Evolutionary conservation across 768 basidiomycete species (phyloP).

Genomic region (Termitomyces sp.): DNA sequence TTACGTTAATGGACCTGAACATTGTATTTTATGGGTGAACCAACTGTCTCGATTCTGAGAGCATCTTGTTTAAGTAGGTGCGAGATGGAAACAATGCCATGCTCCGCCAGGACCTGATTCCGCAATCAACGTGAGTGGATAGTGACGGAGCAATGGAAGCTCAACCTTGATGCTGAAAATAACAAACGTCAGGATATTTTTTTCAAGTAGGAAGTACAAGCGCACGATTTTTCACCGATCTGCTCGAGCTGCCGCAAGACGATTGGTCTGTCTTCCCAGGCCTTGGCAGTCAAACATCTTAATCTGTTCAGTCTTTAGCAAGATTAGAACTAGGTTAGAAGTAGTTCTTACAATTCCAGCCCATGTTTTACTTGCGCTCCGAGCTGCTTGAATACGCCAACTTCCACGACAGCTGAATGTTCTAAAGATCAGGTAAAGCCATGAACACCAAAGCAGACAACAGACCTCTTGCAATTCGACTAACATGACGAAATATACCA

Average conservation of each 20-base stretch:
- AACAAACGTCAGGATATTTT: conserved; percentile 29
- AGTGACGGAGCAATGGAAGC: not conserved
- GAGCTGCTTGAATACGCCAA: conserved; percentile 59
- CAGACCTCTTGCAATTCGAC: conserved; percentile 73
- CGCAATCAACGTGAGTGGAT: not conserved
- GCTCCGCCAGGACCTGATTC: conserved; percentile 68
- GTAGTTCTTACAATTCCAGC: conserved; percentile 60
- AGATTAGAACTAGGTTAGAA: not conserved
- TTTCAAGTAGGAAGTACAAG: not conserved
- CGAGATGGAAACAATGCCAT: conserved; percentile 64
- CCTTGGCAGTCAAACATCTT: conserved; percentile 75
- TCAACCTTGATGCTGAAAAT: conserved; percentile 11
- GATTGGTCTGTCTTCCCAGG: conserved; percentile 88
- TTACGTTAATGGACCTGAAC: not conserved
- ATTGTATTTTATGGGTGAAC: not conserved
- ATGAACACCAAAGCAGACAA: not conserved
- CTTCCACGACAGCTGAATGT: conserved; percentile 67
- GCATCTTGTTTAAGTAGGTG: conserved; percentile 54
- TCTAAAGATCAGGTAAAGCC: conserved; percentile 1
- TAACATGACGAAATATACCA: conserved; percentile 69
- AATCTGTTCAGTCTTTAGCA: conserved; percentile 37
- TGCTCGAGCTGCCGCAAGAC: conserved; percentile 85
- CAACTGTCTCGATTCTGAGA: conserved; percentile 60
- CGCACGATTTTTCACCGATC: conserved; percentile 92
- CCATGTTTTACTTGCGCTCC: conserved; percentile 71